Base-by-base conservation (phyloP, 768 basidiomycete genomes). In the Sarcomyxa edulis region DNA sequence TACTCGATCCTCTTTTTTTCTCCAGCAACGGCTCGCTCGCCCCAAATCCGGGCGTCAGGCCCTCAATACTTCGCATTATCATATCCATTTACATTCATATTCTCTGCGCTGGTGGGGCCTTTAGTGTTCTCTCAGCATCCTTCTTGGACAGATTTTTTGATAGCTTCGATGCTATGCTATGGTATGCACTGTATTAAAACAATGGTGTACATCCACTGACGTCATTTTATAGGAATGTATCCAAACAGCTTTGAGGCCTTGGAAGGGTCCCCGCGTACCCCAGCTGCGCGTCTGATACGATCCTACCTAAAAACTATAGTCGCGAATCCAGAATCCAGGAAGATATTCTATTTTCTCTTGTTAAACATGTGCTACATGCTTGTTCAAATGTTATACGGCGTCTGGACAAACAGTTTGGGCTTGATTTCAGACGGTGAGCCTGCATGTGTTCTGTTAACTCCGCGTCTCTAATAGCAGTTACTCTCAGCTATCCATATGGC, bases 351-450 rank as follows among this genome's bases (percentile, higher is more conserved):
- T 61, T 99, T 99, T 64, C 68, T 98, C 35, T 73, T 94, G 60
- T 68, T 99, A 33, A 99, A 99, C 60, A 68, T 98, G 62, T 83
- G 78, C 47, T 99, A 91, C 62, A 98, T 99, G 96, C 70, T 87
- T 28, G 81, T 99, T 8, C 96, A 99, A 62, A 91, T 97, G 89
- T 56, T 91, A 43, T 96, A 94, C 57, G 96, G 96, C 7, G 81
- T 98, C 19, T 93, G 93, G 86, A 99, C 96, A 29, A 99, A 99
- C 52, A 92, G 88, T 49, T 61, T 99, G 32, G 96, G 96, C 5
- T 66, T 99, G 24, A 98, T 99, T 41, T 96, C 93, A 7, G 96
- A 99, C 56, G 94, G 95, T 95, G 44, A 32, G 55, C 19, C 14
- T 21, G 6, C 27, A 22, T 21, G n/a, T 35, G 40, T 32, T 44